These are phyloP conservation scores for Pythium aristosporum DNA, from an alignment of 352 stramenopile species.

Conservation along the genomic window DNA sequence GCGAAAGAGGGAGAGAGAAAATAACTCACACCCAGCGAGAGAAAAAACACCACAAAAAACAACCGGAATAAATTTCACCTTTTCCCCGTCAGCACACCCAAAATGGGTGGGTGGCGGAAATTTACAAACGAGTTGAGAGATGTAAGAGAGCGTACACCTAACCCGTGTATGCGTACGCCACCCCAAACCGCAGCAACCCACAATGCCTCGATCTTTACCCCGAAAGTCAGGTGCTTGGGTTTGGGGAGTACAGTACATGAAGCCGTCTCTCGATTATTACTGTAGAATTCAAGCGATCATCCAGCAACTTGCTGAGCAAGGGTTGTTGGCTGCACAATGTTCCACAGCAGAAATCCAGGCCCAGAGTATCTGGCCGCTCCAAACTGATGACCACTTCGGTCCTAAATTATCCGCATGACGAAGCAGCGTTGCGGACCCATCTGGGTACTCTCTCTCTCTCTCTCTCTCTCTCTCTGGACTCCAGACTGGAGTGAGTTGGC, in stretches of 20 bases:
- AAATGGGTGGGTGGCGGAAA: constrained; percentile 1
- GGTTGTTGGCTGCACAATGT: too few species aligned
- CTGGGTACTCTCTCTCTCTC: too few species aligned
- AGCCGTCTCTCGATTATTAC: too few species aligned
- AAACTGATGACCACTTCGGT: too few species aligned
- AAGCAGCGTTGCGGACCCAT: too few species aligned
- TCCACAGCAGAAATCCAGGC: too few species aligned
- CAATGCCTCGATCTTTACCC: neutral
- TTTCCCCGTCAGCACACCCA: neutral
- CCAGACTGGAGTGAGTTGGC: neutral
- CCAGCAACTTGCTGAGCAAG: too few species aligned
- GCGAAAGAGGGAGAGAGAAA: constrained; percentile 4
- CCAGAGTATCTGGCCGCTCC: too few species aligned
- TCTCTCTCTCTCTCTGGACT: neutral
- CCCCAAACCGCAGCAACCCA: constrained; percentile 1
- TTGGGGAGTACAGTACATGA: neutral
- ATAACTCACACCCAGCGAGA: neutral
- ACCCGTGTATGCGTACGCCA: neutral
- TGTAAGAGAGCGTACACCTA: neutral
- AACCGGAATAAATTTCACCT: constrained; percentile 11
- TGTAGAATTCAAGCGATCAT: too few species aligned
- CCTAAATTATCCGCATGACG: too few species aligned
- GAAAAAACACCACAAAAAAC: neutral
- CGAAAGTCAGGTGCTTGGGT: neutral
- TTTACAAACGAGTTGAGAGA: neutral